Base-by-base conservation (phyloP, 129 eudicot genomes). In the Gnaphalium uliginosum region DNA sequence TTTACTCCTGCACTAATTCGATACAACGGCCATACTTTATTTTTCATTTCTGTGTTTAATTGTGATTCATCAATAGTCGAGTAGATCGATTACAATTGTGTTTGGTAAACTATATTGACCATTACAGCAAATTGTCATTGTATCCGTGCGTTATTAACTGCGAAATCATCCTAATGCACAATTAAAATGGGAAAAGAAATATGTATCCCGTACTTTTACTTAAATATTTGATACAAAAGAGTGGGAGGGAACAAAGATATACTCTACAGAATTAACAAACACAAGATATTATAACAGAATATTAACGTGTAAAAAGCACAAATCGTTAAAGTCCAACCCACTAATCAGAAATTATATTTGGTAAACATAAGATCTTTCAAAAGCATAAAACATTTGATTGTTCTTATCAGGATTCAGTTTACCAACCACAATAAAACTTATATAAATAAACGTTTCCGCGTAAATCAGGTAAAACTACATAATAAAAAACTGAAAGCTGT, bases 341-440 rank as follows among this genome's bases (percentile, higher is more conserved):
- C 68, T 48, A 8, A 72, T 39, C 54, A 79, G 19, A 6, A 72
- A 14, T 24, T 51, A 13, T 62, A 71, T 79, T n/a, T 35, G 21
- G 74, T 65, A 79, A 79, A 72, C 78, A 72, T 35, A 15, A 7
- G 66, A 51, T 71, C 78, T 79, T 62, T 26, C 19, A 0, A 50
- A 51, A 79, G 54, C 56, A 18, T 48, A 71, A 24, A 35, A 6
- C 48, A 72, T 64, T 64, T 33, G 14, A 51, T 50, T 27, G 26
- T 69, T 69, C n/a, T 65, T 60, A 35, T 66, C 30, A 50, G 24
- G 24, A 46, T 51, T 32, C 1, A 23, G 18, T n/a, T 76, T 15
- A 76, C 59, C 22, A 75, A 27, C 61, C 26, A 33, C 32, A 63
- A 19, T 30, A 10, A 22, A 64, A 48, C 62, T 70, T 50, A 33